phyloP scores from a whole-genome alignment of 306 rosid species.

The Lablab purpureus region DNA sequence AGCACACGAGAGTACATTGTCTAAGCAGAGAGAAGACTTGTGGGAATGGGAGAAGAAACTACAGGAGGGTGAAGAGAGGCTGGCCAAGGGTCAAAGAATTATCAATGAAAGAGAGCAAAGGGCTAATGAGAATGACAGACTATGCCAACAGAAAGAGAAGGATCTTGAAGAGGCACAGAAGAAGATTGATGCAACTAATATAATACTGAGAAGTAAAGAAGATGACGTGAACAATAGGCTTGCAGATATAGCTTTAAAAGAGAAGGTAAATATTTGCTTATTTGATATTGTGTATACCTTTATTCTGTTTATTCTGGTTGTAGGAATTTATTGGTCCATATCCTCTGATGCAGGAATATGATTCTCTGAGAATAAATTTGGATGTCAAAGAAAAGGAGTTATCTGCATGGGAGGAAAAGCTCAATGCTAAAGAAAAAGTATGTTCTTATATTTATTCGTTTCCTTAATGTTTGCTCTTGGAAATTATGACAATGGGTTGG shows the following conservation, averaged over 20 bases:
- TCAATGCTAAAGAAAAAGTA: conserved; percentile 79
- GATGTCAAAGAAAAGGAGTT: conserved; percentile 84
- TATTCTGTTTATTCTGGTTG: conserved; percentile 8
- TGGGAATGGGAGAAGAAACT: conserved; percentile 93
- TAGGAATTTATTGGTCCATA: conserved; percentile 36
- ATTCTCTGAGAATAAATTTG: conserved; percentile 60
- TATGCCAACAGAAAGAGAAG: conserved; percentile 82
- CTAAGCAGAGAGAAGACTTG: conserved; percentile 87
- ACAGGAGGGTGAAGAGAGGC: conserved; percentile 95
- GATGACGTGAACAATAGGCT: conserved; percentile 80
- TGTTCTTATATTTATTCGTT: conserved; percentile 43
- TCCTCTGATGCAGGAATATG: conserved; percentile 72
- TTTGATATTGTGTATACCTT: conserved; percentile 17
- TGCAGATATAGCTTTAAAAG: conserved; percentile 69
- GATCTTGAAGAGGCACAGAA: conserved; percentile 84
- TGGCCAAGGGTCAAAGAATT: conserved; percentile 80
- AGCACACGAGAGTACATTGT: conserved; percentile 67
- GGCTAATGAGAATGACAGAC: conserved; percentile 79
- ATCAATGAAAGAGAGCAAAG: conserved; percentile 95
- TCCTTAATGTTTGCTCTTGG: conserved; percentile 8
- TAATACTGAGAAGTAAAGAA: conserved; percentile 74
- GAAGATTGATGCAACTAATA: conserved; percentile 75
- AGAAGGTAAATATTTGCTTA: conserved; percentile 66
- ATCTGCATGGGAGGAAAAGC: conserved; percentile 73
- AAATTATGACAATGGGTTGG: conserved; percentile 10